phyloP scores from a whole-genome alignment of 2,329 filamentous ascomycete genomes.

The Sodiomyces alkalinus region DNA sequence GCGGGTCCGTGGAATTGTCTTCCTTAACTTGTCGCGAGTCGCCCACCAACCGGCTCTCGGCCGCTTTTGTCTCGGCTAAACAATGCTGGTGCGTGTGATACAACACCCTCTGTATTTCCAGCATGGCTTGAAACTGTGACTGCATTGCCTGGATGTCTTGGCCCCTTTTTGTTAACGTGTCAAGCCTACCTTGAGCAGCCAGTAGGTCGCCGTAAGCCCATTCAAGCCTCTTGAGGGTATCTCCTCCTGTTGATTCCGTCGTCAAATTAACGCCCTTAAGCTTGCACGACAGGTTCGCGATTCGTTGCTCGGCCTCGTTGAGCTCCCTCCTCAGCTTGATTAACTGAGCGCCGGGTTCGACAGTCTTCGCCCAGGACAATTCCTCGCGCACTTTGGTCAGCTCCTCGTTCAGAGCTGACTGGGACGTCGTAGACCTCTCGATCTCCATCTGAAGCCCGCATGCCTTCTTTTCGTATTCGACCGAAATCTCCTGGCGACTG shows the following conservation, averaged over 20 bases:
- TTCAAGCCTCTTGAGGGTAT: background rate
- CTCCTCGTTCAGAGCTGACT: background rate
- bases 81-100: background rate
- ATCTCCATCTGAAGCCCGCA: background rate
- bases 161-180: background rate
- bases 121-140: background rate
- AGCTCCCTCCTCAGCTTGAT: constrained; percentile 2
- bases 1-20: no score
- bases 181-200: background rate
- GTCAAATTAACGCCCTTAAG: constrained; percentile 1
- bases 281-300: constrained; percentile 5
- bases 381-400: no score
- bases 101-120: constrained; percentile 1
- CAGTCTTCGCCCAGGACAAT: no score
- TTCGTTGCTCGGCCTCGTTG: constrained; percentile 4
- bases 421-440: background rate
- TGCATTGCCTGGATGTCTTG: constrained; percentile 1
- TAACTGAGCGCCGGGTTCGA: no score
- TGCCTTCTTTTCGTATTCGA: background rate
- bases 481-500: background rate
- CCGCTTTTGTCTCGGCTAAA: background rate
- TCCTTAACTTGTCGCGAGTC: no score
- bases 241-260: background rate
- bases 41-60: background rate
- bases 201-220: constrained; percentile 3